Evolutionary conservation across 225 moss, liverwort and hornwort genomes (phyloP), one percentile per base, ranked within the genome.

Genomic region (Ulota crispa): DNA sequence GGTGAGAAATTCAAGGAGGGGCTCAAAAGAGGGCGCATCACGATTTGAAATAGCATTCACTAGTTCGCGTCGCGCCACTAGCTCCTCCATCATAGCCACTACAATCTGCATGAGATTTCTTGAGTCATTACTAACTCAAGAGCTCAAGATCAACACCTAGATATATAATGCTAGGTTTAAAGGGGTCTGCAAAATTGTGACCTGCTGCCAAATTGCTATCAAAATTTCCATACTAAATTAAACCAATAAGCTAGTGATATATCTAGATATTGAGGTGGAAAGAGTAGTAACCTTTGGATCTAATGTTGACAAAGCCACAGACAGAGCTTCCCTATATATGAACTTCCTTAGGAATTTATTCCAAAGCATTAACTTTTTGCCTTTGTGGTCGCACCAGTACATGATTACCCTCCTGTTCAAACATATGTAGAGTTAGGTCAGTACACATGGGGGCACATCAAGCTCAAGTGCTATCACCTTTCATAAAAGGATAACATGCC

Each of bases 21-120:
- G 68, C 59, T 92, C 92, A 54, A 99, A 89, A 64, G 87, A 80
- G 23, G 74, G 30, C n/a, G 82, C 78, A 70, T 96, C 94, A 74
- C 87, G 92, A 81, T 92, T 90, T 53, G 96, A 92, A 75, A 99
- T 73, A 26, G 96, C 96, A 14, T 87, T 89, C 79, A 91, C 74
- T 18, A 99, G 86, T 73, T 92, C 92, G 62, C 89, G 87, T 69
- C 96, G 87, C 70, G 96, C 94, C 20, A 99, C 93, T 28, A 99
- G 82, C 76, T 99, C 99, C 81, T 99, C 99, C 88, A 99, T 94
- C 41, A 99, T 82, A 64, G 92, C 93, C 30, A 96, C 74, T 6
- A 93, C 78, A 43, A 93, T 69, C 93, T 96, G 90, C 42, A 77
- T 12, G 53, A 32, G 8, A 62, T 62, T 41, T 56, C 28, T 59